A percentile compares a stretch with the other conserved stretches of the same genome.
phyloP scores from a whole-genome alignment of 768 basidiomycete genomes.

The Panaeolus cyanescens region DNA sequence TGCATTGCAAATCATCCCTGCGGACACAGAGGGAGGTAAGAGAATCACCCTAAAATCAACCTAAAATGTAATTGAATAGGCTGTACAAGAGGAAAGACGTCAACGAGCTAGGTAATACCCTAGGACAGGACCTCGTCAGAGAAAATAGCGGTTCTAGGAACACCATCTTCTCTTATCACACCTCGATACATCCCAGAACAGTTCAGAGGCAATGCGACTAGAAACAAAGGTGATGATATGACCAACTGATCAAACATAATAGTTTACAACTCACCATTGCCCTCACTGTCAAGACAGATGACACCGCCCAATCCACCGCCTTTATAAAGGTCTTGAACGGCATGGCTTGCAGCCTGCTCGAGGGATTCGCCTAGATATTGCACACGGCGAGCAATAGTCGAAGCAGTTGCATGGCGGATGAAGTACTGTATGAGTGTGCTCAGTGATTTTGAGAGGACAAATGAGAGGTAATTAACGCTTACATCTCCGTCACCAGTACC shows the following conservation, averaged over 20 bases:
- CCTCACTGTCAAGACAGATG: conserved; percentile 68
- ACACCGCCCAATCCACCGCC: conserved; percentile 75
- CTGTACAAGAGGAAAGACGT: too few species aligned
- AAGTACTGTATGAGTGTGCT: conserved; percentile 56
- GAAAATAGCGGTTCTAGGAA: conserved; percentile 78
- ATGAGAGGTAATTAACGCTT: conserved; percentile 21
- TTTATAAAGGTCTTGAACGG: conserved; percentile 56
- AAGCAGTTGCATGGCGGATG: conserved; percentile 69
- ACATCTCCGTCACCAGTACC: conserved; percentile 89
- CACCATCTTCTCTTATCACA: conserved; percentile 66
- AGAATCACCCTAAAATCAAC: too few species aligned
- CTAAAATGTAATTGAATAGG: too few species aligned
- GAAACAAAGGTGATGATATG: conserved; percentile 1
- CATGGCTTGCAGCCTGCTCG: conserved; percentile 50
- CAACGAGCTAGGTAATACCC: too few species aligned
- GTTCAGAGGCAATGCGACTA: conserved; percentile 76
- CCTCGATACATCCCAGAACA: conserved; percentile 85
- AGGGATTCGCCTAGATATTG: conserved; percentile 60
- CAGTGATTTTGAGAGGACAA: conserved; percentile 4
- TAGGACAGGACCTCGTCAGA: conserved; percentile 51
- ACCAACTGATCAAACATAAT: not conserved
- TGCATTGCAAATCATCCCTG: too few species aligned
- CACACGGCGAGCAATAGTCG: conserved; percentile 68
- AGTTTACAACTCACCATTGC: conserved; percentile 53
- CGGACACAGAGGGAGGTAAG: too few species aligned